A percentile compares a stretch with the other conserved stretches of the same genome.
Evolutionary conservation across 345 rosid species (phyloP).

Genomic region (Dovyalis caffra): DNA sequence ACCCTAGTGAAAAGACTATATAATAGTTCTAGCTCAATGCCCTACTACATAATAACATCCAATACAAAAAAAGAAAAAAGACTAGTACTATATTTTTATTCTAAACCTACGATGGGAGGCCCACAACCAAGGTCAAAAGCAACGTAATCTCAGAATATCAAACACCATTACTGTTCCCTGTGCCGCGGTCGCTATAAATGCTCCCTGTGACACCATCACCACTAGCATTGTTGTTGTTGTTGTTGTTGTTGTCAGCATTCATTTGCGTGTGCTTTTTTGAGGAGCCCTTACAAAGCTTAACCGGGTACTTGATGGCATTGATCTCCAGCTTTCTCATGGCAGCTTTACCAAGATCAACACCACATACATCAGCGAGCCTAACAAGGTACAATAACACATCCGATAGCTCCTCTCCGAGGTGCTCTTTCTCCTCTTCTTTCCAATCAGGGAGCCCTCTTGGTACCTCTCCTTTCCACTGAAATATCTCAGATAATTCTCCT

Average conservation of each 20-base stretch:
- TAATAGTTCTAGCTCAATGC: too few species aligned
- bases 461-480: constrained; percentile 52
- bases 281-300: not conserved
- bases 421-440: constrained; percentile 39
- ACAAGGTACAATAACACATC: constrained; percentile 45
- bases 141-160: not conserved
- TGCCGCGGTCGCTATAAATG: not conserved
- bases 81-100: too few species aligned
- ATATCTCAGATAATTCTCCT: constrained; percentile 29
- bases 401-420: constrained; percentile 42
- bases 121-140: not conserved
- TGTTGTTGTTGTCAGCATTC: not conserved
- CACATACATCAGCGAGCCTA: constrained; percentile 44
- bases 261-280: not conserved
- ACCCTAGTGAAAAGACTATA: not conserved
- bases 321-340: constrained; percentile 33
- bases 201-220: not conserved
- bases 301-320: constrained; percentile 42
- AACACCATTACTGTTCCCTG: not conserved
- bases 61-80: not conserved
- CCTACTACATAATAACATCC: not conserved
- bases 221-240: not conserved
- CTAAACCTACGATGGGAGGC: not conserved
- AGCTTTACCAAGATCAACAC: constrained; percentile 43
- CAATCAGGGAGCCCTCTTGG: constrained; percentile 39